Percentiles rank a stretch among this genome's conserved stretches.
phyloP scores from a whole-genome alignment of 495 filamentous ascomycete genomes.

The Cairneyella variabilis region DNA sequence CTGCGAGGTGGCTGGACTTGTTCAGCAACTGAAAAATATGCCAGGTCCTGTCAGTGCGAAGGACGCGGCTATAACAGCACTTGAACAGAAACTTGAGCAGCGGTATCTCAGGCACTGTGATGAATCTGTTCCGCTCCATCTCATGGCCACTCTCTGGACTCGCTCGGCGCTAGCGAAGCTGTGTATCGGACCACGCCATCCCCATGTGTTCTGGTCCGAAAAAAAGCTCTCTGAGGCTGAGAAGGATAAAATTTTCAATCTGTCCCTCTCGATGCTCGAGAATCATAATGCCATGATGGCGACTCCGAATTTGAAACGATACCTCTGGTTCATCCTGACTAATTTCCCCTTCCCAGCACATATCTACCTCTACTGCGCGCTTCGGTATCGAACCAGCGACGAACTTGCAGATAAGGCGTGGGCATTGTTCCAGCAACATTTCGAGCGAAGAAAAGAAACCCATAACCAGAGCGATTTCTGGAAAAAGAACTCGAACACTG shows the following conservation, averaged over 20 bases:
- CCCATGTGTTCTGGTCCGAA: conserved; percentile 32
- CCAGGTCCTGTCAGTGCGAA: conserved; percentile 39
- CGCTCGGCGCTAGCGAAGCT: conserved; percentile 37
- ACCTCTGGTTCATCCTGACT: conserved; percentile 45
- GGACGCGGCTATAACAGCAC: conserved; percentile 39
- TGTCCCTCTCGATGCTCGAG: conserved; percentile 38
- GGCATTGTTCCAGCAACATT: conserved; percentile 35
- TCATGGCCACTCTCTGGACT: conserved; percentile 45
- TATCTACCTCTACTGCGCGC: conserved; percentile 45
- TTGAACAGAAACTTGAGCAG: conserved; percentile 36
- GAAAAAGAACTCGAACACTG: conserved; percentile 25
- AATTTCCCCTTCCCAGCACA: conserved; percentile 51
- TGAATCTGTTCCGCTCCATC: conserved; percentile 54
- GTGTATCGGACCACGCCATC: conserved; percentile 33
- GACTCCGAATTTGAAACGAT: conserved; percentile 46
- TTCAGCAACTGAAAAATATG: conserved; percentile 29
- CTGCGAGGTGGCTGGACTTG: conserved; percentile 42
- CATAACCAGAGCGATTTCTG: conserved; percentile 14
- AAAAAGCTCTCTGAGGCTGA: conserved; percentile 10
- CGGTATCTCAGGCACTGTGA: conserved; percentile 57
- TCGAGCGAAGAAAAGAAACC: conserved; percentile 35
- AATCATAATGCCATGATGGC: conserved; percentile 35
- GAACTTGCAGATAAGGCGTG: conserved; percentile 48
- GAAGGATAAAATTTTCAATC: conserved; percentile 42
- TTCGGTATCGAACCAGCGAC: conserved; percentile 43